phyloP scores from a whole-genome alignment of 2,329 filamentous ascomycete genomes.

The Periglandula ipomoeae region DNA sequence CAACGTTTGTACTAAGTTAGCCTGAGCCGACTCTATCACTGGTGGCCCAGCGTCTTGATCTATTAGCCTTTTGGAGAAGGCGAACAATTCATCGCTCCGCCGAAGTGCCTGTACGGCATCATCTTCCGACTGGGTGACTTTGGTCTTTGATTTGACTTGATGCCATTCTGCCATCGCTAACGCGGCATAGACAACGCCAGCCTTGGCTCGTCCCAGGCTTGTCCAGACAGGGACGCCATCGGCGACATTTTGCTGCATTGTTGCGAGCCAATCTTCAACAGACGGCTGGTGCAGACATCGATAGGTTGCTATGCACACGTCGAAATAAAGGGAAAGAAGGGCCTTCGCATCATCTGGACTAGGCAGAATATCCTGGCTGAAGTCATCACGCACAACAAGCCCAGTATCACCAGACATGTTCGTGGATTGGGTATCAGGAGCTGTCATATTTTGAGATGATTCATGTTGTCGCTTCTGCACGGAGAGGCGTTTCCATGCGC shows the following conservation, averaged over 20 bases:
- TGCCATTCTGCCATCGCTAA: constrained; percentile 39
- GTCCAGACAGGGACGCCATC: constrained; percentile 26
- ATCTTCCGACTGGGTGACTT: constrained; percentile 14
- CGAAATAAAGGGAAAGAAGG: constrained; percentile 46
- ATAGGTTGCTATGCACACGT: constrained; percentile 51
- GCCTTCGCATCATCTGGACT: constrained; percentile 20
- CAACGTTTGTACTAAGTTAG: constrained; percentile 46
- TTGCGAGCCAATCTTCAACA: constrained; percentile 37
- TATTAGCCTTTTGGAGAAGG: constrained; percentile 30
- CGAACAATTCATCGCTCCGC: constrained; percentile 33
- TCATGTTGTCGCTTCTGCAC: neutral
- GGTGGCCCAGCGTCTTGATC: constrained; percentile 43
- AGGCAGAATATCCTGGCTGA: constrained; percentile 21
- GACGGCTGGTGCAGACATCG: constrained; percentile 47
- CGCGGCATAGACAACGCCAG: constrained; percentile 37
- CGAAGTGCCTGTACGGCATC: constrained; percentile 17
- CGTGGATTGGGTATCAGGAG: neutral
- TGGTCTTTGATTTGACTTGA: constrained; percentile 27
- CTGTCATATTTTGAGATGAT: neutral
- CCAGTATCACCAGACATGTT: neutral
- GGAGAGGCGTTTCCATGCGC: constrained; percentile 39
- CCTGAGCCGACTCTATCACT: constrained; percentile 47
- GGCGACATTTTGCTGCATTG: constrained; percentile 28
- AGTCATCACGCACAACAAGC: neutral
- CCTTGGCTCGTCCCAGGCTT: constrained; percentile 31